Base-by-base conservation (phyloP, 148 eudicot species). In the Rheum nobile region DNA sequence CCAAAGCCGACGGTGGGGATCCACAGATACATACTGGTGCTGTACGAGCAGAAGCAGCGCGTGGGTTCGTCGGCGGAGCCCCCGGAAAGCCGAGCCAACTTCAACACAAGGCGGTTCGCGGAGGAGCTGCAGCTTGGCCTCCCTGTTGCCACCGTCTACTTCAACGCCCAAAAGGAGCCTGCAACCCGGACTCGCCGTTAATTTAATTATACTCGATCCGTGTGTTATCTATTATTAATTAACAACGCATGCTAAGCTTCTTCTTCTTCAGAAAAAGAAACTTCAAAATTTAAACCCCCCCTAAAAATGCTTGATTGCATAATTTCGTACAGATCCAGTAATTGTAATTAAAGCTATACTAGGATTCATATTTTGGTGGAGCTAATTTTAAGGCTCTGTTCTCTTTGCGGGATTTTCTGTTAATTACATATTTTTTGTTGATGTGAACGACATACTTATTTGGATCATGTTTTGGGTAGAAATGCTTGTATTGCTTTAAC, bases 141-240 rank as follows among this genome's bases (percentile, higher is more conserved):
- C 31, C 96, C 92, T 0, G 96, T 88, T 0, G 83, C 90, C 22
- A 83, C 87, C 0, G 90, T 86, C 67, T 90, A 86, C 55, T 90
- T 88, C 81, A 88, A 90, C 55, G 84, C 96, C 71, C 90, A 86
- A 44, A 86, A 82, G 69, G 96, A 88, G 77, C 88, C 92, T 0
- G 82, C 84, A 0, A 78, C 74, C 42, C 61, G 75, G 16, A 72
- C 44, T 24, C 28, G 46, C 8, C 72, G 72, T 31, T 29, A 63
- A 29, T 26, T 6, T 12, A 44, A n/a, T n/a, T n/a, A n/a, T n/a
- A n/a, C n/a, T n/a, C n/a, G n/a, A n/a, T n/a, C n/a, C n/a, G n/a
- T n/a, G n/a, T n/a, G n/a, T n/a, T n/a, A n/a, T n/a, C n/a, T n/a
- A n/a, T n/a, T n/a, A n/a, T n/a, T n/a, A 4, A 50, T 21, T 5